phyloP scores from a whole-genome alignment of 208 protist genomes.

The Porcisia deanei region DNA sequence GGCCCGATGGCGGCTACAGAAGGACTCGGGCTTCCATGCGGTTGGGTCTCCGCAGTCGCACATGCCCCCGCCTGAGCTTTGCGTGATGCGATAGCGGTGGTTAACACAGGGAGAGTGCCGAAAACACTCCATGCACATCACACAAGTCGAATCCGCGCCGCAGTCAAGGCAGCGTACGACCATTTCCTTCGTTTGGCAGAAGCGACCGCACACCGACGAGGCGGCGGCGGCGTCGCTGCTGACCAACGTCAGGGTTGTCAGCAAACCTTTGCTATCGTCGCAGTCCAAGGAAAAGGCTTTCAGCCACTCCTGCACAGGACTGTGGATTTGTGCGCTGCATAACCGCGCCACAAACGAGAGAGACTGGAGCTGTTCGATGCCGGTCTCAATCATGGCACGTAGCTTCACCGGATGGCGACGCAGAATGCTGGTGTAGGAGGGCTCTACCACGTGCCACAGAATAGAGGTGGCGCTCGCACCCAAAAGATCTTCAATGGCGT shows the following conservation, averaged over 20 bases:
- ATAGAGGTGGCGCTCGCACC: conserved; percentile 18
- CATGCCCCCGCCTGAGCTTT: conserved; percentile 77
- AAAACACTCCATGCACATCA: conserved; percentile 94
- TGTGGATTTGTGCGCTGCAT: conserved; percentile 27
- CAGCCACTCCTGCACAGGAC: conserved; percentile 49
- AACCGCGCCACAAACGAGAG: conserved; percentile 11
- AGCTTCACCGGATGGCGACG: conserved; percentile 42
- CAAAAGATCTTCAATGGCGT: conserved; percentile 24
- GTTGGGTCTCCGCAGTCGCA: conserved; percentile 95
- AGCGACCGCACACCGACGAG: conserved; percentile 59
- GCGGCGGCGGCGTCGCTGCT: conserved; percentile 15
- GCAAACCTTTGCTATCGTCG: conserved; percentile 16
- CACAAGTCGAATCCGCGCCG: conserved; percentile 80
- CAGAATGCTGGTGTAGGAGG: conserved; percentile 35
- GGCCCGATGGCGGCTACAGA: conserved; percentile 65
- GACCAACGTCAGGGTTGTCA: conserved; percentile 9
- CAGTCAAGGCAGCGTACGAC: conserved; percentile 90
- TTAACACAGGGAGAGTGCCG: conserved; percentile 70
- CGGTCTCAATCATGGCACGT: conserved; percentile 37
- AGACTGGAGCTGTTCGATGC: conserved; percentile 34
- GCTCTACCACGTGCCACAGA: conserved; percentile 27
- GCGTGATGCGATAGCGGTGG: conserved; percentile 73
- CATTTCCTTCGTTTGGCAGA: conserved; percentile 53
- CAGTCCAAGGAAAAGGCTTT: conserved; percentile 14
- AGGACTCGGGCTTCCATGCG: conserved; percentile 68